Evolutionary conservation across 2,329 filamentous ascomycete genomes (phyloP).

Genomic region (Colletotrichum graminicola): DNA sequence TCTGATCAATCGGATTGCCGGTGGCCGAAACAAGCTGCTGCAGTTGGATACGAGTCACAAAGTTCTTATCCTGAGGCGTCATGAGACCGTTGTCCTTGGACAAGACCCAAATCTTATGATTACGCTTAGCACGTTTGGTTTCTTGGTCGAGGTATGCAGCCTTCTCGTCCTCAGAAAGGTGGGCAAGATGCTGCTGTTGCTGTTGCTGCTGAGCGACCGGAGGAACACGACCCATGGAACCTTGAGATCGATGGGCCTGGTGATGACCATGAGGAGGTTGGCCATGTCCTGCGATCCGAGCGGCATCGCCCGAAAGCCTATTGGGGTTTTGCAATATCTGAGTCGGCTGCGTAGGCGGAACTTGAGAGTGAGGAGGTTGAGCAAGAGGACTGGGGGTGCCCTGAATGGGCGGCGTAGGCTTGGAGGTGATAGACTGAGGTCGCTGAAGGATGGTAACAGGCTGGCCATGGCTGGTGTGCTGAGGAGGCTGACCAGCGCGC

Average conservation of each 20-base stretch:
- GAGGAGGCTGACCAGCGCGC: constrained; percentile 47
- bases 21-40: constrained; percentile 96
- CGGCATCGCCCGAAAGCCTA: constrained; percentile 65
- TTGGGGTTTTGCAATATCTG: constrained; percentile 87
- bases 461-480: constrained; percentile 57
- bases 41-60: constrained; percentile 96
- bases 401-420: constrained; percentile 54
- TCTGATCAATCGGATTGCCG: constrained; percentile 84
- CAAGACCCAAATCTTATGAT: constrained; percentile 96
- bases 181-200: constrained; percentile 72
- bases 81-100: constrained; percentile 97
- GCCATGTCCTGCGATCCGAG: constrained; percentile 48
- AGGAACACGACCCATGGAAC: constrained; percentile 69
- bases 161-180: constrained; percentile 87
- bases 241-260: constrained; percentile 58
- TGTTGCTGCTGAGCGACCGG: constrained; percentile 78
- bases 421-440: constrained; percentile 58
- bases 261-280: constrained; percentile 45
- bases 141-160: constrained; percentile 88
- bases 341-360: constrained; percentile 68
- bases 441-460: constrained; percentile 69
- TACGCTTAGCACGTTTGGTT: constrained; percentile 93
- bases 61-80: constrained; percentile 99
- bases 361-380: constrained; percentile 52
- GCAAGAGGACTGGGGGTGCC: constrained; percentile 50